Evolutionary conservation across 2,329 filamentous ascomycete genomes (phyloP), one percentile per base, ranked within the genome.

Genomic region (Trichothecium sympodiale): DNA sequence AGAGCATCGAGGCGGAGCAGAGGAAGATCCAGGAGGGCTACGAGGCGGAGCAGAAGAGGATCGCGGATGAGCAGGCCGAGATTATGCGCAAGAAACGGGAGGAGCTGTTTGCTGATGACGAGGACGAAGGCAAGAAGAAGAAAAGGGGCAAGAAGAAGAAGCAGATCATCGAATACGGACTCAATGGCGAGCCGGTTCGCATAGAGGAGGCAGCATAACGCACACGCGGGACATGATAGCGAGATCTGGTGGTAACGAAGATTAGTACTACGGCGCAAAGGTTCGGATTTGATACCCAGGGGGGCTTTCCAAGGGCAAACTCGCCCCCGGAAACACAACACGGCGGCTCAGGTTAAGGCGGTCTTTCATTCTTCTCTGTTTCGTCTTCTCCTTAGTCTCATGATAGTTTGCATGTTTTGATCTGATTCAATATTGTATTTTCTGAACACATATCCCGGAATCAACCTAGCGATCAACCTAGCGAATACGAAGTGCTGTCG

Each of bases 1-100:
- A 68, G 48, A 61, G 57, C 33, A 72, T 77, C 43, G 61, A 71
- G 45, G 71, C 65, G 8, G 74, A 77, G 52, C 67, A 68, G 49
- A 64, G 60, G 39, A 61, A 58, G 41, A 56, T 57, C 26, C 57
- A 62, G 42, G 63, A 65, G 46, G 55, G 60, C 34, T 65, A 64
- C 33, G 61, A 65, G 45, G 61, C 60, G 1, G 59, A 62, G 47
- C 54, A 60, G 46, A 60, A 58, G 42, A 59, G 52, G 34, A 47
- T 58, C 36, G 59, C 55, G 25, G 67, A 66, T 45, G 65, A 67
- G 46, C 62, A 63, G 46, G 64, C 60, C 14, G 66, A 67, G 45
- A 55, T 62, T 33, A 64, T 62, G 51, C 54, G 58, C 40, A 60
- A 60, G 56, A 65, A 61, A 59, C 56, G 58, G 20, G 66, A 70